Percentiles rank a stretch among this genome's conserved stretches.
Conservation (phyloP, 306 rosid species). For the Ceratonia siliqua region DNA sequence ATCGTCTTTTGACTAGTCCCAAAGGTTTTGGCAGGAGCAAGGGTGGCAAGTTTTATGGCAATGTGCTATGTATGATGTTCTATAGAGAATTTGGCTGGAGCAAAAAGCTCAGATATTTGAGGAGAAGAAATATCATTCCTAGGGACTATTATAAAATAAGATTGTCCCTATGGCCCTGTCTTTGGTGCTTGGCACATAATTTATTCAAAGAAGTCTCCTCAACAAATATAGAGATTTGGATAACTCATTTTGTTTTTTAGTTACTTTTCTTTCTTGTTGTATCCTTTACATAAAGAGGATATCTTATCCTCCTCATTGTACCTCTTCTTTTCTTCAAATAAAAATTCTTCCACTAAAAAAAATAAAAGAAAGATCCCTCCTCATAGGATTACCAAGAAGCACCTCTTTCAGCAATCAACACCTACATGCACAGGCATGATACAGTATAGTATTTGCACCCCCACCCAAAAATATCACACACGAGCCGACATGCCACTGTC, state of each 20-base stretch:
- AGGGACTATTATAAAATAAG: background rate
- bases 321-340: background rate
- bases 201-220: background rate
- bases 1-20: too few species aligned
- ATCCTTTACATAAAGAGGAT: background rate
- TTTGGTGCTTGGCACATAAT: background rate
- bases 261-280: background rate
- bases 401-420: background rate
- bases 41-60: too few species aligned
- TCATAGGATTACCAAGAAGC: background rate
- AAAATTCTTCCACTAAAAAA: background rate
- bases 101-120: background rate
- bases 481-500: background rate
- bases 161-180: background rate
- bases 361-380: background rate
- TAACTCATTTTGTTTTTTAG: too few species aligned
- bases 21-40: too few species aligned
- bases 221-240: background rate
- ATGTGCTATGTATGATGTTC: too few species aligned
- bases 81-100: background rate
- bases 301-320: background rate
- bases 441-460: background rate
- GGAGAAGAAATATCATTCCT: background rate
- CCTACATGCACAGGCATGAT: background rate
- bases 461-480: background rate